Base-by-base conservation (phyloP, 345 rosid species). In the Hibiscus syriacus region DNA sequence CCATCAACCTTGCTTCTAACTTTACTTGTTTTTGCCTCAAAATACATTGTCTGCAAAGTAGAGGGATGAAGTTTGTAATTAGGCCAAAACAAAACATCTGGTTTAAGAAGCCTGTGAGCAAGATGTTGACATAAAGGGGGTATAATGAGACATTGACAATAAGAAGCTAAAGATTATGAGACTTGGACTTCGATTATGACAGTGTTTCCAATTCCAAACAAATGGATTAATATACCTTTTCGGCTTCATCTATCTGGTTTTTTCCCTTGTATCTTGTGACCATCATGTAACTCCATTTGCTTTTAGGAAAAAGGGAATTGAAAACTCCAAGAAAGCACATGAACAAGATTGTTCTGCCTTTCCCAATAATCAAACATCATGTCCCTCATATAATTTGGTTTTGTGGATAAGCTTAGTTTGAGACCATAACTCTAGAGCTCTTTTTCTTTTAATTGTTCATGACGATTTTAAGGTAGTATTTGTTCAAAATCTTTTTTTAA, bases 221-320 rank as follows among this genome's bases (percentile, higher is more conserved):
- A 14, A 26, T n/a, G 56, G 65, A 60, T 54, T 56, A 68, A 12
- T 20, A 41, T 29, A n/a, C 62, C 78, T 58, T 80, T 83, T 79
- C 79, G 87, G 80, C 75, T 72, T 45, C 75, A 77, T 80, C 73
- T 27, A 50, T 26, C 22, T 66, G 64, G 45, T 25, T 6, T 41
- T 41, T 20, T n/a, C 60, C 60, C 32, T 10, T 36, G 23, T 10
- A 34, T 36, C 60, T 2, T 61, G 30, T 61, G 19, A 30, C 64
- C 66, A 64, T 67, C 66, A 64, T 73, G 39, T 29, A 29, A 54
- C n/a, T 23, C 32, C 58, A 25, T 54, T 54, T 6, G 17, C 16
- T 29, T 41, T 34, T 13, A n/a, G 3, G 39, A 27, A 5, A 6
- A 4, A 4, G 0, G 16, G 5, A 39, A 61, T 6, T 22, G 32